These are phyloP conservation scores for Collariella sp. DNA, from an alignment of 495 filamentous ascomycete genomes.

Conservation along the genomic window DNA sequence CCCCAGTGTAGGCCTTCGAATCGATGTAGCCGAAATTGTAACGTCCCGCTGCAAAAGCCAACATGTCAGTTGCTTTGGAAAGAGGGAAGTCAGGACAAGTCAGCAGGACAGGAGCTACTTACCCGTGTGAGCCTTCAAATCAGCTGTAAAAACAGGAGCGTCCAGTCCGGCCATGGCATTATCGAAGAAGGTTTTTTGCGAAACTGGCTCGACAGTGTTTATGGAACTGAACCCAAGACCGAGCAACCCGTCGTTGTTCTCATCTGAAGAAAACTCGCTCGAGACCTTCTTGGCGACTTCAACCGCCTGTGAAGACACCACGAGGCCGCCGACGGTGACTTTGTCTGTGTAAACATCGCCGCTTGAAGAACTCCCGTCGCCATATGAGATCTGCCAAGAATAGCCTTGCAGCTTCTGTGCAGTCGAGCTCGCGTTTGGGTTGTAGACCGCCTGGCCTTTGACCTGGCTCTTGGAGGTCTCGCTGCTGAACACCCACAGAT, in stretches of 20 bases:
- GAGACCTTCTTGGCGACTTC: constrained; percentile 59
- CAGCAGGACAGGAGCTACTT: constrained; percentile 16
- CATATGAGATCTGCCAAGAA: constrained; percentile 62
- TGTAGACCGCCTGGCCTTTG: constrained; percentile 53
- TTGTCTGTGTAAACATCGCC: constrained; percentile 63
- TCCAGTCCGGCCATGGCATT: constrained; percentile 51
- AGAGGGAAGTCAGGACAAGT: background rate
- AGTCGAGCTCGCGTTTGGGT: constrained; percentile 38
- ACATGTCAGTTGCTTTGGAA: background rate
- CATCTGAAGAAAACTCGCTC: constrained; percentile 48
- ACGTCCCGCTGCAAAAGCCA: constrained; percentile 39
- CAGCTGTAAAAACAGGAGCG: constrained; percentile 57
- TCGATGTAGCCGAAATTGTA: constrained; percentile 76
- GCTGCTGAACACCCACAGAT: constrained; percentile 51
- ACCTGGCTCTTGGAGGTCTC: constrained; percentile 19
- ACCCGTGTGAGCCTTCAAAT: constrained; percentile 50
- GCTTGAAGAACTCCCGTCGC: constrained; percentile 57
- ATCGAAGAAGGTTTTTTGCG: constrained; percentile 65
- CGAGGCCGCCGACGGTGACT: constrained; percentile 57
- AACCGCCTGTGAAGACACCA: constrained; percentile 57
- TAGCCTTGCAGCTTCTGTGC: constrained; percentile 44
- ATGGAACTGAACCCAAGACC: constrained; percentile 63
- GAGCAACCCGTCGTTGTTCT: constrained; percentile 58
- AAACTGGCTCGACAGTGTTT: constrained; percentile 57
- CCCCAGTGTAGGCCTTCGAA: constrained; percentile 50